A percentile compares a stretch with the other conserved stretches of the same genome.
Evolutionary conservation across 805 yeast genomes (phyloP).

Genomic region (Monosporozyma solicola): DNA sequence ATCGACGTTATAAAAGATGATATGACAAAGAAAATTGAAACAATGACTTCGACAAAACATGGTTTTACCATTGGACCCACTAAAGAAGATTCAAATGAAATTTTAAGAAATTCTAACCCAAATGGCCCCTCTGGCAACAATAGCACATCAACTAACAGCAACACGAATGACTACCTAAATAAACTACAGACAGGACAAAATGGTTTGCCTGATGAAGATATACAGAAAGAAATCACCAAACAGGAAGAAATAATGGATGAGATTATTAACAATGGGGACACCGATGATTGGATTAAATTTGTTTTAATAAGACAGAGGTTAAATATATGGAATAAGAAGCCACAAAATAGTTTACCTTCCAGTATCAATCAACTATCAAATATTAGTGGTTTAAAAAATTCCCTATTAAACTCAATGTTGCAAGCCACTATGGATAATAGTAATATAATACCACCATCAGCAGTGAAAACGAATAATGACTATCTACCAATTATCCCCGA

Average conservation of each 20-base stretch:
- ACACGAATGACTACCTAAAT: conserved; percentile 27
- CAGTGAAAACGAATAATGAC: not conserved
- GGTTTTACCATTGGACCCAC: conserved; percentile 3
- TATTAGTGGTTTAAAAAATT: conserved; percentile 19
- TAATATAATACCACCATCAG: not conserved
- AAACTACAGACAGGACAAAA: conserved; percentile 15
- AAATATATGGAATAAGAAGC: conserved; percentile 14
- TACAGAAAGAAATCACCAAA: conserved; percentile 9
- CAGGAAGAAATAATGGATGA: conserved; percentile 23
- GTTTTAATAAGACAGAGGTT: conserved; percentile 25
- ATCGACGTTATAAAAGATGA: conserved; percentile 11
- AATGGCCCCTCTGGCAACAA: not conserved
- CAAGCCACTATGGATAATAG: not conserved
- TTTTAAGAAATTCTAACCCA: not conserved
- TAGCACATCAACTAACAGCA: not conserved
- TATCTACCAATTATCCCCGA: not conserved
- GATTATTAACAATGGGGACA: conserved; percentile 24
- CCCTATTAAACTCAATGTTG: conserved; percentile 10
- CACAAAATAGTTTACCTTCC: conserved; percentile 11
- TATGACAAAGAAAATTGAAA: not conserved
- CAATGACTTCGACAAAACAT: not conserved
- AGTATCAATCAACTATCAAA: conserved; percentile 14
- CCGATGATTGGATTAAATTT: conserved; percentile 33
- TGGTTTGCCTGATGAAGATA: conserved; percentile 7
- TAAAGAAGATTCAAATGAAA: not conserved